These are phyloP conservation scores for Grosmannia clavigera DNA, from an alignment of 2,329 filamentous ascomycete species.

Conservation along the genomic window DNA sequence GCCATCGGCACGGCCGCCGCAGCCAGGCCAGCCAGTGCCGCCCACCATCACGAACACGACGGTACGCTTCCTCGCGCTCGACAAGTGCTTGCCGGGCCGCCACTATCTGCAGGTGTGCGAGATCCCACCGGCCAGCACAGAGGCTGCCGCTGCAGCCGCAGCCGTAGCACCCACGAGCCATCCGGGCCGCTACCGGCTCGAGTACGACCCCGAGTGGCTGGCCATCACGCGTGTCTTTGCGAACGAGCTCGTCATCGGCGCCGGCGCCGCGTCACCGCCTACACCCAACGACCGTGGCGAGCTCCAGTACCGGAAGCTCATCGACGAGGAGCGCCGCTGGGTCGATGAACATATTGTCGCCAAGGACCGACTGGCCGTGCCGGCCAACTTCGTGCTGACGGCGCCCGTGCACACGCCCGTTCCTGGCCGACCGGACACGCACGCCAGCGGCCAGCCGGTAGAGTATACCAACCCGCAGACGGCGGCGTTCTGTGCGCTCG, in stretches of 20 bases:
- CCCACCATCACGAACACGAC: conserved; percentile 61
- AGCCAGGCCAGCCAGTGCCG: conserved; percentile 52
- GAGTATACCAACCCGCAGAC: conserved; percentile 89
- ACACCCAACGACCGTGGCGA: conserved; percentile 54
- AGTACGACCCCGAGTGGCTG: conserved; percentile 92
- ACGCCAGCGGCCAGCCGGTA: conserved; percentile 45
- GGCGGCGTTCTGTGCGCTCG: conserved; percentile 61
- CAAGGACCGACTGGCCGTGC: conserved; percentile 51
- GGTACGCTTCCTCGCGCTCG: conserved; percentile 77
- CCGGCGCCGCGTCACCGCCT: conserved; percentile 41
- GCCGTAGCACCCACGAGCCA: neutral
- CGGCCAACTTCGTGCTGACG: conserved; percentile 64
- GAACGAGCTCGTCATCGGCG: conserved; percentile 49
- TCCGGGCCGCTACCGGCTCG: conserved; percentile 40
- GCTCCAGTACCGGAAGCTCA: conserved; percentile 51
- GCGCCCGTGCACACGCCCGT: conserved; percentile 55
- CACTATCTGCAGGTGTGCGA: conserved; percentile 73
- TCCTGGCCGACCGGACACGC: conserved; percentile 30
- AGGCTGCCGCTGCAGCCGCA: neutral
- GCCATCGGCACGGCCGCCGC: neutral
- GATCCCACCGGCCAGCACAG: conserved; percentile 28
- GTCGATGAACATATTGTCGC: conserved; percentile 62
- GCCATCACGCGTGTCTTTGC: conserved; percentile 81
- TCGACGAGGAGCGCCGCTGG: conserved; percentile 65
- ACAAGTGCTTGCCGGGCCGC: conserved; percentile 74